Conservation (phyloP, 108 stramenopile genomes). For the Tribonema minus region DNA sequence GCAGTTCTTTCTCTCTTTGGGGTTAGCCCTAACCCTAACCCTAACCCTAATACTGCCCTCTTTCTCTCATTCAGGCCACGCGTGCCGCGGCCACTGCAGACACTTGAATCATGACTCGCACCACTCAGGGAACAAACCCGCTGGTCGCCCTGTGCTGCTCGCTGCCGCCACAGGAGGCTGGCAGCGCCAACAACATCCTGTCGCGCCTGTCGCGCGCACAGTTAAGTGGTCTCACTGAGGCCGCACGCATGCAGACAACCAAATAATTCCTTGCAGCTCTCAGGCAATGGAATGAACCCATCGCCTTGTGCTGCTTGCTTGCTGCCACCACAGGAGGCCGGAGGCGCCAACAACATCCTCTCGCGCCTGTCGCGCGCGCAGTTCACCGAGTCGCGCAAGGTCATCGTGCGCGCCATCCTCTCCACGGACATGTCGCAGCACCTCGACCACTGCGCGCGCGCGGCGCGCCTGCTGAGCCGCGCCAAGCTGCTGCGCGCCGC, state of each 20-base stretch:
- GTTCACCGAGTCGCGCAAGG: slow-evolving; percentile 24
- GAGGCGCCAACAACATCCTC: slow-evolving; percentile 42
- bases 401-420: slow-evolving; percentile 42
- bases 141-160: background rate
- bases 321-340: background rate
- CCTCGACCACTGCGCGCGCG: slow-evolving; percentile 39
- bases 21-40: too few species aligned
- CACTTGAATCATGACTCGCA: too few species aligned
- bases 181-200: slow-evolving; percentile 35
- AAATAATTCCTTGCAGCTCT: too few species aligned
- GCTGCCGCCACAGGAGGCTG: background rate
- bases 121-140: too few species aligned
- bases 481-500: background rate
- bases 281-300: too few species aligned
- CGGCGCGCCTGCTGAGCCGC: background rate
- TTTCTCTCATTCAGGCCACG: too few species aligned
- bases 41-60: too few species aligned
- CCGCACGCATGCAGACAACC: too few species aligned
- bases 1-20: too few species aligned
- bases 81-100: too few species aligned
- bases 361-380: slow-evolving; percentile 9
- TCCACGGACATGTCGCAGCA: slow-evolving; percentile 48
- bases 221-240: too few species aligned
- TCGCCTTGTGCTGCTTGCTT: background rate
- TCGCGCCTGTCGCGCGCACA: slow-evolving; percentile 4